These are phyloP conservation scores for Raffaelea arxii DNA, from an alignment of 2,329 filamentous ascomycete genomes.

Conservation along the genomic window DNA sequence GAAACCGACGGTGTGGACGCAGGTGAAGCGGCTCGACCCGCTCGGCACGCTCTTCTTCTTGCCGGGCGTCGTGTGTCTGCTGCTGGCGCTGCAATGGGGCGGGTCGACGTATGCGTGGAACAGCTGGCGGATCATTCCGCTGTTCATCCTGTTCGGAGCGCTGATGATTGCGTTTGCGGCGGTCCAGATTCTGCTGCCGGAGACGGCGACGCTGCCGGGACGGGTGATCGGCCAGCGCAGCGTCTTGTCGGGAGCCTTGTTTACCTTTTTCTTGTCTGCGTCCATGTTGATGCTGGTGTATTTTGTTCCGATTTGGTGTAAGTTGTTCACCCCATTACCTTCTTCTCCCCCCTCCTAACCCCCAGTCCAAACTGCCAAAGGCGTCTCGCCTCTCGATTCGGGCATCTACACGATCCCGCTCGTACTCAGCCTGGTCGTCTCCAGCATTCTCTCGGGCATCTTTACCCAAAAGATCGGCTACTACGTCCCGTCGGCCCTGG, in stretches of 20 bases:
- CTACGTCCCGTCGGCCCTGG: conserved; percentile 48
- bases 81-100: conserved; percentile 56
- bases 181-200: conserved; percentile 42
- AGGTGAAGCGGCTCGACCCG: conserved; percentile 45
- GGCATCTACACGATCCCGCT: conserved; percentile 49
- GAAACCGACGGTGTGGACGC: conserved; percentile 26
- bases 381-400: conserved; percentile 40
- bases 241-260: conserved; percentile 37
- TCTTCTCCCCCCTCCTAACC: not conserved
- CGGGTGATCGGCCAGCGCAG: conserved; percentile 45
- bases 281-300: conserved; percentile 46
- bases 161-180: conserved; percentile 35
- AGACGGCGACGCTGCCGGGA: conserved; percentile 47
- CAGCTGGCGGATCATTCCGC: conserved; percentile 40
- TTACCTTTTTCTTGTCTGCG: conserved; percentile 36
- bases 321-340: conserved; percentile 15
- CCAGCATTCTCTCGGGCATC: conserved; percentile 37
- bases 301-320: conserved; percentile 46
- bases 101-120: conserved; percentile 43
- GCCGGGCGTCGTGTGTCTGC: conserved; percentile 47
- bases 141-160: conserved; percentile 41
- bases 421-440: conserved; percentile 43
- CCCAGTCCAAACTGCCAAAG: conserved; percentile 45
- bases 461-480: conserved; percentile 46
- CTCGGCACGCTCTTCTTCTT: conserved; percentile 51